phyloP scores from a whole-genome alignment of 805 yeast species.

The Metschnikowia drakensbergensis region DNA sequence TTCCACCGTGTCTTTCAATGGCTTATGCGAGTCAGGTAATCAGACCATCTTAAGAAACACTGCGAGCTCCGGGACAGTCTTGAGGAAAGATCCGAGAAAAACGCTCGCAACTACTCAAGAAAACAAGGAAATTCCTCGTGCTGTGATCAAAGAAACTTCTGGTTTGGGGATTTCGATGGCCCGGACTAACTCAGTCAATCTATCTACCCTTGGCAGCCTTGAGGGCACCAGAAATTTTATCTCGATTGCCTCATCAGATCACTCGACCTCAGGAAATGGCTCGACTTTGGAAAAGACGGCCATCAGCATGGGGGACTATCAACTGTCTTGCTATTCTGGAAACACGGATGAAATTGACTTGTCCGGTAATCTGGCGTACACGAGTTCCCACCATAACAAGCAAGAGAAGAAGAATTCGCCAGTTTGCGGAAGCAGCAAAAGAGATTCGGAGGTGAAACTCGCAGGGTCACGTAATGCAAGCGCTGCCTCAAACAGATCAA shows the following conservation, averaged over 20 bases:
- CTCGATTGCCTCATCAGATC: slow-evolving; percentile 20
- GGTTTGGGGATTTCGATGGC: slow-evolving; percentile 23
- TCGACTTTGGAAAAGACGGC: slow-evolving; percentile 23
- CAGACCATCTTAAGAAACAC: slow-evolving; percentile 11
- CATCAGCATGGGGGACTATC: slow-evolving; percentile 20
- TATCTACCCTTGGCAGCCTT: background rate
- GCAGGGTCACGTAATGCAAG: slow-evolving; percentile 2
- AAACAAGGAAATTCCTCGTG: slow-evolving; percentile 20
- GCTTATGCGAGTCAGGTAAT: slow-evolving; percentile 19
- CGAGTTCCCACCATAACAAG: slow-evolving; percentile 4
- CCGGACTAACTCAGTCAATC: slow-evolving; percentile 1
- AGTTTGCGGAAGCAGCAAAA: background rate
- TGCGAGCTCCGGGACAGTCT: slow-evolving; percentile 16
- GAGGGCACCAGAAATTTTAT: slow-evolving; percentile 15
- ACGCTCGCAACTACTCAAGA: slow-evolving; percentile 14
- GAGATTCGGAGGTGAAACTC: background rate
- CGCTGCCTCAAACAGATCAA: slow-evolving; percentile 16
- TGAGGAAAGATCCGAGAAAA: slow-evolving; percentile 7
- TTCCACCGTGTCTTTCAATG: slow-evolving; percentile 41
- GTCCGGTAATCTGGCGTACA: slow-evolving; percentile 8
- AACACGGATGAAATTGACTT: slow-evolving; percentile 18
- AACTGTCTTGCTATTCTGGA: slow-evolving; percentile 20
- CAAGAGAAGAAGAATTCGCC: background rate
- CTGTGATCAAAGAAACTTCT: slow-evolving; percentile 23
- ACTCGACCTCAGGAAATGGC: slow-evolving; percentile 18